A percentile compares a stretch with the other conserved stretches of the same genome.
These are phyloP conservation scores for Bolboschoenus planiculmis DNA, from an alignment of 176 grass and related monocot species.

Conservation along the genomic window DNA sequence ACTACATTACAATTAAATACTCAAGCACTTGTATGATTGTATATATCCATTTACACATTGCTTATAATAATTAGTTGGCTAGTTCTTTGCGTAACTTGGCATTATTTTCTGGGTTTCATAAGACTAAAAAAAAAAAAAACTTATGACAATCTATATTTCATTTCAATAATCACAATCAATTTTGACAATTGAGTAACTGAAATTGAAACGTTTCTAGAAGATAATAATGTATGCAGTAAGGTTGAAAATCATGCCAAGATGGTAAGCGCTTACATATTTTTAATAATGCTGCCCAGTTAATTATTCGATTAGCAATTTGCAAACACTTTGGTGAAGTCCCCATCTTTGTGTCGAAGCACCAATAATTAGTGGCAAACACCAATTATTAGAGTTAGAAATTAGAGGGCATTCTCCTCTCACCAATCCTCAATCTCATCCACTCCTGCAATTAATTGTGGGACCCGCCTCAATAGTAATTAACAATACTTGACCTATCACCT, in stretches of 20 bases:
- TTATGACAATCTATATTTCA: background rate
- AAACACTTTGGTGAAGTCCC: background rate
- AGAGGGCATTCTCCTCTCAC: background rate
- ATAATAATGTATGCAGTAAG: background rate
- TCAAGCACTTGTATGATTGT: too few species aligned
- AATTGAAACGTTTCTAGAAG: background rate
- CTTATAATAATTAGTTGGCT: too few species aligned
- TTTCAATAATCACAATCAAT: background rate
- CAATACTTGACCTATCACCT: background rate
- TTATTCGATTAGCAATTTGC: background rate
- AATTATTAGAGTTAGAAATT: conserved; percentile 14
- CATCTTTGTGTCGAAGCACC: conserved; percentile 18
- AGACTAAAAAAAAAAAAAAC: too few species aligned
- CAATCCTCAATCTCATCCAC: background rate
- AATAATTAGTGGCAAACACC: conserved; percentile 31
- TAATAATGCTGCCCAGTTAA: too few species aligned
- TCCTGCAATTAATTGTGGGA: background rate
- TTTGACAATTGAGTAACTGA: background rate
- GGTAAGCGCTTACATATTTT: background rate
- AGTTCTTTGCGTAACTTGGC: too few species aligned
- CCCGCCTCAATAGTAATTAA: background rate
- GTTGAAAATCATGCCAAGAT: background rate
- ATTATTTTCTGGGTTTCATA: too few species aligned
- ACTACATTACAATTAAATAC: background rate
- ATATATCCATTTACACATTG: too few species aligned